Base-by-base conservation (phyloP, 495 filamentous ascomycete genomes). In the Neurospora sp. region DNA sequence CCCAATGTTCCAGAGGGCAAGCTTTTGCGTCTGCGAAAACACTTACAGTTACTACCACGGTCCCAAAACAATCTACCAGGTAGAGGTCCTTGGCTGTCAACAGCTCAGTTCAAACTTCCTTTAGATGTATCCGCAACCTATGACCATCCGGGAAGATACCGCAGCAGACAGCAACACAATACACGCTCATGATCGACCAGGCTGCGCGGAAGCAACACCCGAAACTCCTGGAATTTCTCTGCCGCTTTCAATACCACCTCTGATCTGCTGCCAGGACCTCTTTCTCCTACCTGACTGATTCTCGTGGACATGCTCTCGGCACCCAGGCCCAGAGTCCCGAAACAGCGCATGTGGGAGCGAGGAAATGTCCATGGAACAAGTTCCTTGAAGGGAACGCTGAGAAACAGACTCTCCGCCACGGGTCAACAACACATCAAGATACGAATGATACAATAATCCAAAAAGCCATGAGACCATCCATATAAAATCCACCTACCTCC, bases 271-370 rank as follows among this genome's bases (percentile, higher is more conserved):
- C 72, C 71, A 68, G 45, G 70, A 44, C 70, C 31, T 41, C 69
- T 18, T 22, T 69, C 69, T 10, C 69, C 69, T 72, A 40, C 40
- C 65, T 45, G 71, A 41, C 61, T 69, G 38, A 59, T 61, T 53
- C 68, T 71, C 73, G 70, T 68, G 76, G 73, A 75, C 71, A 71
- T 73, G 38, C 70, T 59, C 14, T 27, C 75, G 76, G 76, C 71
- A 75, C 53, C 70, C 69, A 72, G 75, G 75, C 75, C 76, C 74
- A 76, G 72, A n/a, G 70, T 75, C 72, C 76, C 76, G 76, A 35
- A 71, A 37, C 27, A 3, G 4, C 4, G 40, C 18, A 71, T 38
- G 6, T 39, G 9, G 16, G 37, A 59, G 45, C 31, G 37, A 40
- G 20, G 44, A n/a, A 9, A 48, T 7, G 3, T 9, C 44, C 18